phyloP scores from a whole-genome alignment of 2,329 filamentous ascomycete species.

The Exophiala sp. region DNA sequence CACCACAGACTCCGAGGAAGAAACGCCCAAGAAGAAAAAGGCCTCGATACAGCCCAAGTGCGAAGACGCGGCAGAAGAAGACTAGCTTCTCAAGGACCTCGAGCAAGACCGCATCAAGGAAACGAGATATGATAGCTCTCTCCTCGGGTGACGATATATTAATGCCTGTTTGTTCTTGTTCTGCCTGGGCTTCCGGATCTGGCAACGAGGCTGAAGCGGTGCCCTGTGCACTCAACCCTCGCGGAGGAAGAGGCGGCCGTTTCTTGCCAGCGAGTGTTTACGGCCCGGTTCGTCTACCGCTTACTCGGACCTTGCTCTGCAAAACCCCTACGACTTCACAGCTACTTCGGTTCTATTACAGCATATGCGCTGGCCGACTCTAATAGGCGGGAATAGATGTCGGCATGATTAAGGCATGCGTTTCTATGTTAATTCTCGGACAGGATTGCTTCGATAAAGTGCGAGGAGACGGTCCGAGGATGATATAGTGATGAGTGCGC shows the following conservation, averaged over 20 bases:
- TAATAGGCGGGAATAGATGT: no score
- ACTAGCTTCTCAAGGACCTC: conserved; percentile 48
- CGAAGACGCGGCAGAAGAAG: neutral
- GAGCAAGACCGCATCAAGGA: conserved; percentile 58
- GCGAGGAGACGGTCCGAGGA: conserved; percentile 15
- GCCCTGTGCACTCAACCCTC: conserved; percentile 39
- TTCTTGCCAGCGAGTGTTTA: conserved; percentile 53
- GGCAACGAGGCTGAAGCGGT: conserved; percentile 34
- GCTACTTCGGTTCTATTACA: no score
- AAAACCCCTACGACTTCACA: no score
- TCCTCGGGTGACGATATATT: conserved; percentile 46
- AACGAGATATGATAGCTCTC: conserved; percentile 45
- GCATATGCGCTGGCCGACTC: no score
- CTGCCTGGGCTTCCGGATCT: conserved; percentile 53
- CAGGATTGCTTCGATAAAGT: conserved; percentile 15
- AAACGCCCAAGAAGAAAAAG: neutral
- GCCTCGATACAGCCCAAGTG: neutral
- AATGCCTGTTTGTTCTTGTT: conserved; percentile 45
- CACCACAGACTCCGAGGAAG: no score
- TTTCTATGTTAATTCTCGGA: conserved; percentile 4
- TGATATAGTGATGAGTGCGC: conserved; percentile 11
- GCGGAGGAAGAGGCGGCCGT: conserved; percentile 54
- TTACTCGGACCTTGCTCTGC: no score
- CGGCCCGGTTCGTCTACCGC: no score
- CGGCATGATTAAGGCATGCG: conserved; percentile 18